Base-by-base conservation (phyloP, 306 rosid genomes). In the Inga oerstediana region DNA sequence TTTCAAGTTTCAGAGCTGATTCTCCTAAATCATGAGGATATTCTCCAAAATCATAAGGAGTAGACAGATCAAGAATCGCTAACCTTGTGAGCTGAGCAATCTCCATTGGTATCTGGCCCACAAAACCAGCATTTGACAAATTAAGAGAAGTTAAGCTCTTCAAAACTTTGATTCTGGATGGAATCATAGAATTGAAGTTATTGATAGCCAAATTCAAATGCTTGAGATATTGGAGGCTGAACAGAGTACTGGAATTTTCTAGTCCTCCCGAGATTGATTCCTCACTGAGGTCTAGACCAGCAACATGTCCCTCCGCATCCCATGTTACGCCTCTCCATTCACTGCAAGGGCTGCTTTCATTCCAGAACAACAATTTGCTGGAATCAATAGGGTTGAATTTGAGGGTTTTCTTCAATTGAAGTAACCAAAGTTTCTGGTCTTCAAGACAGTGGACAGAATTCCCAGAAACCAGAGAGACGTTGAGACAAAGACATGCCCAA, bases 321-420 rank as follows among this genome's bases (percentile, higher is more conserved):
- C 90, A 91, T n/a, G 77, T 34, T 1, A 92, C 90, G 5, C 94
- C 97, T 1, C 11, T 35, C 97, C 97, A 89, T 4, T 65, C 13
- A 76, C 91, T 88, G 41, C 87, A 88, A 85, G 84, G 84, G 4
- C 34, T 6, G 64, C 51, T 85, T 30, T 65, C 75, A 51, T 79
- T 81, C 92, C 89, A 87, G 4, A 2, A 22, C 43, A 2, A 48
- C 2, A 87, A 61, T 15, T 85, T 86, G 15, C 10, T 12, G 9
- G 92, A 87, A 1, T 0, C 0, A 0, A 37, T 0, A 27, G 59
- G 0, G 20, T 39, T 0, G 11, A 78, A 85, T 1, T 0, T 2
- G 34, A 91, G 86, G 65, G 1, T 4, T 20, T 37, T 74, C 49
- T 79, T 85, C 54, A 85, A 67, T 4, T 78, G 75, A 27, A 78